Conservation (phyloP, 2,329 filamentous ascomycete species). For the Coniella vitis region DNA sequence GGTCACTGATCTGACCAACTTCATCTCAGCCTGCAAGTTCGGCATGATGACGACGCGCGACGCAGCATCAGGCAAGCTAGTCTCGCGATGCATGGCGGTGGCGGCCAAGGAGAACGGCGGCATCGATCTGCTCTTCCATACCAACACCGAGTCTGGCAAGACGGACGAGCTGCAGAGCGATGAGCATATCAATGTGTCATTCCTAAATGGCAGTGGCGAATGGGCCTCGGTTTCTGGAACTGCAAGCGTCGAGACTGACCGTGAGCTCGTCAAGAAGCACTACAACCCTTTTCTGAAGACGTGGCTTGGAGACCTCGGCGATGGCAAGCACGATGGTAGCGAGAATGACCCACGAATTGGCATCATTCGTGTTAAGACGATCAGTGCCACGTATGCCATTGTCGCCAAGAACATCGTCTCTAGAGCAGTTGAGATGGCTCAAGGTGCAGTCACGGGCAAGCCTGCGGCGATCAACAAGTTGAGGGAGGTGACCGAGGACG, state of each 20-base stretch:
- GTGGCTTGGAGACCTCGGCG: slow-evolving; percentile 80
- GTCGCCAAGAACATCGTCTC: slow-evolving; percentile 56
- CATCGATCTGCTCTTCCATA: slow-evolving; percentile 82
- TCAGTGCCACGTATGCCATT: slow-evolving; percentile 66
- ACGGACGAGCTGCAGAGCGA: slow-evolving; percentile 71
- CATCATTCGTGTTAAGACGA: slow-evolving; percentile 68
- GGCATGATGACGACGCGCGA: slow-evolving; percentile 83
- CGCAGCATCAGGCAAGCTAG: slow-evolving; percentile 56
- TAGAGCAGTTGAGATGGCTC: slow-evolving; percentile 63
- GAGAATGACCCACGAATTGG: slow-evolving; percentile 76
- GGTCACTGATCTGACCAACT: slow-evolving; percentile 64
- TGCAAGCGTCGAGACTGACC: slow-evolving; percentile 63
- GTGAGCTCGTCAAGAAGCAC: slow-evolving; percentile 61
- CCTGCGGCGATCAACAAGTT: slow-evolving; percentile 68
- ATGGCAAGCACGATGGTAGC: slow-evolving; percentile 76
- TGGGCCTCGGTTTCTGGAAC: slow-evolving; percentile 83
- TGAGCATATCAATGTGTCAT: slow-evolving; percentile 72
- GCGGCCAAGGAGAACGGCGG: slow-evolving; percentile 72
- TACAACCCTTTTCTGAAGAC: slow-evolving; percentile 70
- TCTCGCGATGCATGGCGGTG: slow-evolving; percentile 80
- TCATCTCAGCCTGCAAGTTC: slow-evolving; percentile 70
- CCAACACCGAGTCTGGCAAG: slow-evolving; percentile 86
- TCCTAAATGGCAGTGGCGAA: slow-evolving; percentile 68
- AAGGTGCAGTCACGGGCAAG: slow-evolving; percentile 67
- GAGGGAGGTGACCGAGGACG: slow-evolving; percentile 61